Evolutionary conservation across 352 stramenopile genomes (phyloP), one percentile per base, ranked within the genome.

Genomic region (Phytophthora quininea): DNA sequence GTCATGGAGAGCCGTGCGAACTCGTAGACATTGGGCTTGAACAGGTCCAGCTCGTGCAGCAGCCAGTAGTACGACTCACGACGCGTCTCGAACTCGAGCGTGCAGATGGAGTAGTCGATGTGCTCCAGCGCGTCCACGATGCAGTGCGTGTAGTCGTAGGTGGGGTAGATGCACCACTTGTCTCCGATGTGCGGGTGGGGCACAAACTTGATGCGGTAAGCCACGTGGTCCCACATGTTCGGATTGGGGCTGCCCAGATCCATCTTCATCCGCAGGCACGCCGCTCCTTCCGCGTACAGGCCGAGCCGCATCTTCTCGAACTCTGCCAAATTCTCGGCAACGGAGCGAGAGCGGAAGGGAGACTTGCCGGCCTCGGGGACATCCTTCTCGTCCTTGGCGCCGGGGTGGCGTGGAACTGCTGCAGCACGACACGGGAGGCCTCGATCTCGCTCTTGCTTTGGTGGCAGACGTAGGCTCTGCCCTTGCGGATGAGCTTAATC

Each of bases 31-130:
- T 98, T 98, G 48, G 98, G 97, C 71, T 98, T 96, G 80, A 98
- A 99, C 73, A 99, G 84, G 47, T 99, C 92, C 9, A 99, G 76
- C 54, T 92, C 94, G 79, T 99, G 78, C 52, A 99, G 82, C 48
- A 99, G 91, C 97, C 98, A 99, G 83, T 99, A 99, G 83, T 99
- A 99, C 37, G 95, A 98, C 76, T 99, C 97, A 42, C 97, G 90
- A 12, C 97, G 88, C 19, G 95, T 99, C 82, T 99, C 97, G 76
- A 99, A 99, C 80, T 99, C 98, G 59, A 99, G 90, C 38, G 97
- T 99, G 80, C 98, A 99, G 67, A 99, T 99, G 53, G 94, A 99
- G 79, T 99, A 99, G 82, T 99, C 97, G 71, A 99, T 98, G 76
- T 99, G 92, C 82, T 99, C 98, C 12, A 99, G 79, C 31, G 96